Conservation (phyloP, 208 protist genomes). For the Crithidia sp. region DNA sequence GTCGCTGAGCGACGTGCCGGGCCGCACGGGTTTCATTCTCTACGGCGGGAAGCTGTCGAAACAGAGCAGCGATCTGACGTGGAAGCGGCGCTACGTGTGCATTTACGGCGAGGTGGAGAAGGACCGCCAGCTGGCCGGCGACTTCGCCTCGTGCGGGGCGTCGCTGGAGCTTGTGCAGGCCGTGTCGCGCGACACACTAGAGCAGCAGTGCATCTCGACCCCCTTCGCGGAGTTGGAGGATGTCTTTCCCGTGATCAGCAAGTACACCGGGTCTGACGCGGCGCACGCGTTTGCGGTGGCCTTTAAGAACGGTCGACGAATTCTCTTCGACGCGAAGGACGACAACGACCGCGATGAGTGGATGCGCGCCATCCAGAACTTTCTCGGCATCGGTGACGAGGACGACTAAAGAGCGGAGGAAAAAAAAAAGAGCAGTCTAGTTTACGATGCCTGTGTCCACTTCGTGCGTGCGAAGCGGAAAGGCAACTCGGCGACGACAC, state of each 20-base stretch:
- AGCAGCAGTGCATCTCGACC: constrained; percentile 77
- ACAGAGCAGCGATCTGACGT: constrained; percentile 74
- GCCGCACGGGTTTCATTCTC: constrained; percentile 52
- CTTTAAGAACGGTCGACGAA: constrained; percentile 71
- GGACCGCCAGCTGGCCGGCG: constrained; percentile 34
- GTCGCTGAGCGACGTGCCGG: constrained; percentile 47
- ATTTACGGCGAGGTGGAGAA: constrained; percentile 64
- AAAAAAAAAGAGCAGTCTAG: not conserved
- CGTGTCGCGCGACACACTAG: constrained; percentile 67
- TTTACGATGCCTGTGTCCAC: not conserved
- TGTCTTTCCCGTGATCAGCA: constrained; percentile 74
- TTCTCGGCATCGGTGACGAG: constrained; percentile 72
- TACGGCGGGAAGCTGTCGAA: constrained; percentile 62
- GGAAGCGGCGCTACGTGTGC: constrained; percentile 80
- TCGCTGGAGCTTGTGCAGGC: constrained; percentile 65
- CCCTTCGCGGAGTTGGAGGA: constrained; percentile 74
- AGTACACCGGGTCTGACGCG: constrained; percentile 73
- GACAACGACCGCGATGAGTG: constrained; percentile 62
- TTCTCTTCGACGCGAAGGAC: constrained; percentile 63
- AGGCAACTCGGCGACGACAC: no score
- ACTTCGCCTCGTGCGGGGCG: constrained; percentile 56
- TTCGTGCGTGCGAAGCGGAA: not conserved
- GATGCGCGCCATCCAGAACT: constrained; percentile 80
- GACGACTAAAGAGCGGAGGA: constrained; percentile 17
- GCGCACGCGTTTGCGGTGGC: constrained; percentile 76